Evolutionary conservation across 192 early-diverging fungal genomes (phyloP), one percentile per base, ranked within the genome.

Genomic region (Piromyces finnis): DNA sequence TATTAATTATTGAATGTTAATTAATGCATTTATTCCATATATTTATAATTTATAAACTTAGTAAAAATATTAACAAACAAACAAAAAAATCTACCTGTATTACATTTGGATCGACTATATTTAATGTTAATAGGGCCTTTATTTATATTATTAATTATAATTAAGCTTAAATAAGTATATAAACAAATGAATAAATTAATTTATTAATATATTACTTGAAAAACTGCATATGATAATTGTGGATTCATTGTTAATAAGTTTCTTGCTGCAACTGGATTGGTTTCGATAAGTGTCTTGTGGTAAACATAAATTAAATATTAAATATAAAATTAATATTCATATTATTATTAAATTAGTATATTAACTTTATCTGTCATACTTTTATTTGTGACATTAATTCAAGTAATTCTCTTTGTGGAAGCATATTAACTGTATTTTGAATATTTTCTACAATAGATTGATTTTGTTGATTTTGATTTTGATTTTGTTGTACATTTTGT

Each of bases 161-260:
- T n/a, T n/a, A n/a, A n/a, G n/a, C n/a, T n/a, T n/a, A n/a, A n/a
- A n/a, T n/a, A n/a, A n/a, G n/a, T n/a, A n/a, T n/a, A n/a, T n/a
- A n/a, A n/a, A n/a, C n/a, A n/a, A n/a, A n/a, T n/a, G n/a, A n/a
- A n/a, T n/a, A n/a, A n/a, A n/a, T n/a, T n/a, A n/a, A n/a, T n/a
- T n/a, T n/a, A n/a, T n/a, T n/a, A n/a, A n/a, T n/a, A n/a, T n/a
- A n/a, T 88, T 22, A 91, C 89, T 83, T 95, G 94, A 82, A 96
- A 95, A 29, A 95, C 83, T 5, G 93, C 93, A 85, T 94, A 96
- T 12, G 93, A 85, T 0, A 95, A 83, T 82, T 93, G 94, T 28
- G 95, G 95, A 81, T 96, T 94, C n/a, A 86, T 80, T 12, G 83
- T 84, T n/a, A 96, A 84, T 6, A 95, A 84, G 12, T 88, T 83